Percentiles rank a stretch among this genome's conserved stretches.
Conservation (phyloP, 2,329 filamentous ascomycete species). For the Tolypocladium album region DNA sequence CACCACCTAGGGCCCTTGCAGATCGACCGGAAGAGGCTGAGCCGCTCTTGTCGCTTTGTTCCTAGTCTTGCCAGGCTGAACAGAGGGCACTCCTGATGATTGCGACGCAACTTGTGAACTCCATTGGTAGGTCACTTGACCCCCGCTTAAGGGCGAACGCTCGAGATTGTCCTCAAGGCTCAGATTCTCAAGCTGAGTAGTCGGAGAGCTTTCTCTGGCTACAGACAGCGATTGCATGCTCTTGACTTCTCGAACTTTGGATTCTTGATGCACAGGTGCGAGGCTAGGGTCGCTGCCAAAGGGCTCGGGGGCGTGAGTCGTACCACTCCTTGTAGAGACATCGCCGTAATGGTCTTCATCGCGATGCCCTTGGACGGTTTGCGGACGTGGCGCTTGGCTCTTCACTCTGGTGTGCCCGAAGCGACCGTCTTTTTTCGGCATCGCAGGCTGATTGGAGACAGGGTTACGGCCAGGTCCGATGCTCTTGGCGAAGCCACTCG, state of each 20-base stretch:
- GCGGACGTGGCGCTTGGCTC: slow-evolving; percentile 24
- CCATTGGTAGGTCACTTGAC: slow-evolving; percentile 35
- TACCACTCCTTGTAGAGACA: slow-evolving; percentile 21
- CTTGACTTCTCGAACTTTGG: slow-evolving; percentile 15
- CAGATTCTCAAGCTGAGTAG: slow-evolving; percentile 24
- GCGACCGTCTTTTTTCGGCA: slow-evolving; percentile 32
- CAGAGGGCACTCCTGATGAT: slow-evolving; percentile 13
- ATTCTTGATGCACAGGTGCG: background rate
- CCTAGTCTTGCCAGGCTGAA: slow-evolving; percentile 13
- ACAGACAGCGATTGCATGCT: slow-evolving; percentile 15
- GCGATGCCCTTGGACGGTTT: slow-evolving; percentile 29
- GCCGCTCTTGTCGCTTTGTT: slow-evolving; percentile 1
- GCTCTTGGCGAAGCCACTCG: slow-evolving; percentile 44
- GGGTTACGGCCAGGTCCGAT: slow-evolving; percentile 43
- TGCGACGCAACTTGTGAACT: background rate
- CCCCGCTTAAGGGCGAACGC: slow-evolving; percentile 10
- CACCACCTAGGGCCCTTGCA: slow-evolving; percentile 18
- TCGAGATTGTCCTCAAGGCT: slow-evolving; percentile 23
- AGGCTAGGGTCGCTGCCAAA: background rate
- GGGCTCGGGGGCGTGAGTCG: slow-evolving; percentile 8
- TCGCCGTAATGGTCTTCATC: slow-evolving; percentile 26
- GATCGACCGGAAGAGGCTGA: slow-evolving; percentile 7
- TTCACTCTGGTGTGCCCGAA: slow-evolving; percentile 34
- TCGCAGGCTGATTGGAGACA: slow-evolving; percentile 35
- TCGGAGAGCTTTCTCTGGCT: slow-evolving; percentile 34